Evolutionary conservation across 176 grass and related monocot species (phyloP), one percentile per base, ranked within the genome.

Genomic region (Tillandsia fasciculata): DNA sequence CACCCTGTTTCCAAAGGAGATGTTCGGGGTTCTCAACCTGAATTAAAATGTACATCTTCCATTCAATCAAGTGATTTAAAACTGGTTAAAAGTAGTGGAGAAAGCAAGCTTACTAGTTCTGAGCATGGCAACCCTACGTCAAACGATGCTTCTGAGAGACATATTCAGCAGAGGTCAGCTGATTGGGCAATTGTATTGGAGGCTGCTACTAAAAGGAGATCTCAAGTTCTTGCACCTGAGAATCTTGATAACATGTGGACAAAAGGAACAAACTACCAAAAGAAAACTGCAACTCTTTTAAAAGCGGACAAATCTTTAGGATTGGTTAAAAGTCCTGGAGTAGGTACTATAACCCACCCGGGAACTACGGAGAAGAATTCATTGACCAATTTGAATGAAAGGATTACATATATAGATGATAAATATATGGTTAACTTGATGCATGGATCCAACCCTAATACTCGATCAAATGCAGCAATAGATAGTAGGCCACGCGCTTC

Each of bases 181-280:
- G 94, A 90, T 51, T 97, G 94, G 94, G 89, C 94, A 4, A 10
- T 80, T 53, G 71, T 72, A 81, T 70, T 97, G 67, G 94, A 92
- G 61, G 94, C 94, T 79, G 87, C 89, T 83, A 90, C 86, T 64
- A 87, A 93, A 87, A 97, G 94, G 68, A 73, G 89, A 74, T 83
- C 82, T 67, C 64, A 97, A 69, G 84, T 97, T 73, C 89, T 97
- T 85, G 86, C 89, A 49, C 94, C 94, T 66, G 94, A 97, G 72
- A 97, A 97, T 84, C 84, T 97, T 82, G 94, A 97, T 47, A 97
- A 97, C 69, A 90, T 97, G 89, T 97, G 94, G 94, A 79, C 94
- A 52, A 97, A 90, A 72, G 94, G 94, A 67, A 88, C 87, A 80
- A 88, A 97, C 79, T 93, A 97, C 69, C 86, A 86, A 83, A 93